Evolutionary conservation across 768 basidiomycete genomes (phyloP).

Genomic region (Russula sp.): DNA sequence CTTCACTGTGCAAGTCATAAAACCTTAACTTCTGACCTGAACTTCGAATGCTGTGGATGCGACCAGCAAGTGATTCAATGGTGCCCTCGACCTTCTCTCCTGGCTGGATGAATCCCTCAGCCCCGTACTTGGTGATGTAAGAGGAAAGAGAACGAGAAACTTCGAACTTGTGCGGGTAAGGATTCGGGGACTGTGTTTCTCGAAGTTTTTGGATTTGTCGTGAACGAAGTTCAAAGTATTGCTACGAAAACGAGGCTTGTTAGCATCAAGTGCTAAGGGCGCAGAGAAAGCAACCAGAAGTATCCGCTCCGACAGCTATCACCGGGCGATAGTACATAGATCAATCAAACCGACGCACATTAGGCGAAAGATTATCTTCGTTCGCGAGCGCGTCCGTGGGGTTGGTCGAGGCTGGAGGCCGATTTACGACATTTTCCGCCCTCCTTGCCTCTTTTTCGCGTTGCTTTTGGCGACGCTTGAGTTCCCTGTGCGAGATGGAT

Average conservation of each 20-base stretch:
- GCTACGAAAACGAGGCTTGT: slow-evolving; percentile 39
- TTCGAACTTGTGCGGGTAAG: slow-evolving; percentile 99
- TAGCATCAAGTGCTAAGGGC: not conserved
- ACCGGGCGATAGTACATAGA: not conserved
- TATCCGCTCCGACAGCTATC: not conserved
- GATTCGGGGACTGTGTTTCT: slow-evolving; percentile 78
- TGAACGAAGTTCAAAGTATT: slow-evolving; percentile 94
- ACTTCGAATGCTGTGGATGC: slow-evolving; percentile 84
- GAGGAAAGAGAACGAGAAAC: slow-evolving; percentile 67
- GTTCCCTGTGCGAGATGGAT: slow-evolving; percentile 51
- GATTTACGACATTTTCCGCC: slow-evolving; percentile 60
- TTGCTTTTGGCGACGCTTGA: slow-evolving; percentile 89
- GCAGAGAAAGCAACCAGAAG: not conserved
- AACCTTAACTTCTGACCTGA: slow-evolving; percentile 82
- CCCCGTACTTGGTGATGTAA: slow-evolving; percentile 69
- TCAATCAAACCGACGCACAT: slow-evolving; percentile 46
- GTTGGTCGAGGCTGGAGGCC: slow-evolving; percentile 33
- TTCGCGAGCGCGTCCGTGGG: slow-evolving; percentile 36
- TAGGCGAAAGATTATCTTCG: slow-evolving; percentile 86
- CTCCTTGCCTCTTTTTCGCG: slow-evolving; percentile 67
- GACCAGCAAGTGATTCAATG: slow-evolving; percentile 71
- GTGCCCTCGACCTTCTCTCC: slow-evolving; percentile 57
- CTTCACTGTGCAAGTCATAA: slow-evolving; percentile 92
- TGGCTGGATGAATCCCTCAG: slow-evolving; percentile 58
- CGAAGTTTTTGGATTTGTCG: slow-evolving; percentile 82